phyloP scores from a whole-genome alignment of 257 asterid species.

The Leptodermis oblonga region DNA sequence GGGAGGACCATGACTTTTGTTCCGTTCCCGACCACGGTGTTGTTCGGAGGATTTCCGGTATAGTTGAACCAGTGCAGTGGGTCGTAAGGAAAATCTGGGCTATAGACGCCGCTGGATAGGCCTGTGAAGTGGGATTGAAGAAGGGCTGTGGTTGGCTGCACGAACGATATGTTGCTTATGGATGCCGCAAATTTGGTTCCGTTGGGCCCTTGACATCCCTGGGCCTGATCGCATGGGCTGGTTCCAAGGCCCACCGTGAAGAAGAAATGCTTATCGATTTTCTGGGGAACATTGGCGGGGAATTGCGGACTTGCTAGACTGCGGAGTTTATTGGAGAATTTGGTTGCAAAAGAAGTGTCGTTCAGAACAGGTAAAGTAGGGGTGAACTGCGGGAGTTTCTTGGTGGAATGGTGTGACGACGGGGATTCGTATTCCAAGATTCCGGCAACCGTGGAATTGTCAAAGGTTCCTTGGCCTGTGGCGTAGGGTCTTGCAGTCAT shows the following conservation, averaged over 20 bases:
- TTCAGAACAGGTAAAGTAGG: constrained; percentile 45
- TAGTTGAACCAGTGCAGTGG: constrained; percentile 51
- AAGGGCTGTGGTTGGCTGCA: constrained; percentile 43
- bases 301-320: constrained; percentile 42
- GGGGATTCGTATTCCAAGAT: constrained; percentile 41
- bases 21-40: constrained; percentile 42
- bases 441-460: constrained; percentile 52
- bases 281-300: constrained; percentile 56
- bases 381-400: constrained; percentile 31
- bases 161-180: constrained; percentile 43
- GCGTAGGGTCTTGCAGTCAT: constrained; percentile 53
- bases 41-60: constrained; percentile 51
- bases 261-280: constrained; percentile 30
- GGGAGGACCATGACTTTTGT: constrained; percentile 47
- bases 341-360: constrained; percentile 46
- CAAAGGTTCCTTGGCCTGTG: constrained; percentile 53
- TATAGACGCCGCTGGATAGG: constrained; percentile 33
- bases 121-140: constrained; percentile 51
- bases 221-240: constrained; percentile 40
- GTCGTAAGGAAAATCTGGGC: constrained; percentile 40
- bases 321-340: constrained; percentile 30
- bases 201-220: constrained; percentile 58
- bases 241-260: constrained; percentile 62
- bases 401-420: constrained; percentile 15
- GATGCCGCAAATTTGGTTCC: constrained; percentile 51